Evolutionary conservation across 2,329 filamentous ascomycete genomes (phyloP), one percentile per base, ranked within the genome.

Genomic region (Biscogniauxia sp.): DNA sequence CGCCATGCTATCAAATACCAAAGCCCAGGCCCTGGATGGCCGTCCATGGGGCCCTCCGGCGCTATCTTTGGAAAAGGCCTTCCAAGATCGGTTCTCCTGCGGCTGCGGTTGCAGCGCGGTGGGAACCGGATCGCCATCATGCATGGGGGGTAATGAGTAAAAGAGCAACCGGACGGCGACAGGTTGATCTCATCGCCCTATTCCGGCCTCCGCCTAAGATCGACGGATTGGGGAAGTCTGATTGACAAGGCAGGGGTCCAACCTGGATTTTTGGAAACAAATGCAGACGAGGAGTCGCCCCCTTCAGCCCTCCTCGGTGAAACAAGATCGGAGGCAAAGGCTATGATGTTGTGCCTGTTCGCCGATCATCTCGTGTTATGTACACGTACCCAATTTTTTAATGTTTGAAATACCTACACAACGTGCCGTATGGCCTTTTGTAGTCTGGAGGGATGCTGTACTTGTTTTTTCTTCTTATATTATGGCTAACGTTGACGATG

Each of bases 231-330:
- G 37, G 37, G 37, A 45, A 45, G 37, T 2, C 37, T 45, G 37
- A 45, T 45, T 17, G 37, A n/a, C 37, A 45, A 11, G 15, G 20
- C 54, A 56, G 54, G 54, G 54, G 41, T 50, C 37, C 25, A 56
- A 56, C 23, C 54, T 32, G 54, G 54, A 56, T 56, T 56, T 23
- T 56, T 23, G 53, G 25, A 37, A 45, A 45, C 37, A 32, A 13
- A 32, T 32, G 11, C 28, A 32, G 28, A 32, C 28, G 28, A 13
- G 37, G 37, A 15, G 37, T n/a, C 13, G 15, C n/a, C n/a, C 19
- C 19, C 23, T 52, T 19, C 51, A 52, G 15, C 51, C 51, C 20
- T 20, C 51, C 37, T 45, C 37, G 1, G 15, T 45, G 37, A 45
- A 45, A 45, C 37, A n/a, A 45, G 37, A 45, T 13, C 4, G n/a